Evolutionary conservation across 164 flowering plant species (phyloP).

Genomic region (Akebia trifoliata): DNA sequence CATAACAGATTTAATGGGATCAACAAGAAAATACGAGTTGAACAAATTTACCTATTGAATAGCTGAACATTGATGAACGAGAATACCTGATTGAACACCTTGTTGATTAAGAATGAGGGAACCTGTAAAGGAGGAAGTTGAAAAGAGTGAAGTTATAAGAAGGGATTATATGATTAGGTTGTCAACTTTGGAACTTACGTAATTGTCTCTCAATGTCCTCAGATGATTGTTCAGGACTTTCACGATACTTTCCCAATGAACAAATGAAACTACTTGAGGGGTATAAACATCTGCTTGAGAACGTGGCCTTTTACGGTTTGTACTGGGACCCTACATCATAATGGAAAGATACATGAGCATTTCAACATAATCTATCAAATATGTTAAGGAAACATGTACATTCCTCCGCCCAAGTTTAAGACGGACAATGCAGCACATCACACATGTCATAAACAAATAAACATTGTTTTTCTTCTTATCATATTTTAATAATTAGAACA

Average conservation of each 20-base stretch:
- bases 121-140: conserved; percentile 39
- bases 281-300: conserved; percentile 81
- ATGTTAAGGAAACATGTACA: too few relatives aligned
- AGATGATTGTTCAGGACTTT: conserved; percentile 63
- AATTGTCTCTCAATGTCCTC: conserved; percentile 67
- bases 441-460: too few relatives aligned
- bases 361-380: too few relatives aligned
- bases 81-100: too few relatives aligned
- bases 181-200: conserved; percentile 42
- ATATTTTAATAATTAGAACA: too few relatives aligned
- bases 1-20: conserved; percentile 58
- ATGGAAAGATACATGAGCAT: not conserved
- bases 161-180: not conserved
- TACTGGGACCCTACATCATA: conserved; percentile 71
- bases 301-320: conserved; percentile 74
- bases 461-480: too few relatives aligned
- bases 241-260: conserved; percentile 96
- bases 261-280: conserved; percentile 88
- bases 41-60: too few relatives aligned
- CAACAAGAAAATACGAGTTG: conserved; percentile 86
- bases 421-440: too few relatives aligned
- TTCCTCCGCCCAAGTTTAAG: too few relatives aligned
- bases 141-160: conserved; percentile 6
- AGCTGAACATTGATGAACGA: too few relatives aligned
- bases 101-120: conserved; percentile 78